Conservation (phyloP, 2,329 filamentous ascomycete species). For the Fusarium sp. region DNA sequence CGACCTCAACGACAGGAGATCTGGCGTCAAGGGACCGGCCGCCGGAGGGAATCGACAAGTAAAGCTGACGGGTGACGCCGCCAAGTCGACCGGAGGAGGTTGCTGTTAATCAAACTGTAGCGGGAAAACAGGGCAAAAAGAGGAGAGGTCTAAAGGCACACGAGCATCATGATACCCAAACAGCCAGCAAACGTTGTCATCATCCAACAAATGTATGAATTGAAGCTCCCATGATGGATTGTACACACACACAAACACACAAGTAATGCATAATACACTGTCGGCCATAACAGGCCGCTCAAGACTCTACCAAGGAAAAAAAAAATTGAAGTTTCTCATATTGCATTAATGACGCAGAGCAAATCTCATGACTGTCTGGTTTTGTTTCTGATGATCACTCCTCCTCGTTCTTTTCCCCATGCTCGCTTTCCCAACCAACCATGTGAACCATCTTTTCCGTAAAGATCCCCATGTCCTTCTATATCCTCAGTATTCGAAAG, state of each 20-base stretch:
- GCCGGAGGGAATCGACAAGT: constrained; percentile 61
- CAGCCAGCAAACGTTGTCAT: constrained; percentile 41
- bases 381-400: constrained; percentile 33
- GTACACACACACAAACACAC: constrained; percentile 35
- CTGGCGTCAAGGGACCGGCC: constrained; percentile 84
- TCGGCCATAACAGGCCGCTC: constrained; percentile 35
- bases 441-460: constrained; percentile 35
- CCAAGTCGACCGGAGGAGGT: constrained; percentile 55
- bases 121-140: constrained; percentile 24
- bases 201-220: constrained; percentile 42
- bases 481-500: constrained; percentile 35
- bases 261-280: constrained; percentile 50
- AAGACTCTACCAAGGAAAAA: constrained; percentile 31
- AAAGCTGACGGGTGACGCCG: constrained; percentile 58
- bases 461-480: constrained; percentile 34
- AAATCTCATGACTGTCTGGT: constrained; percentile 36
- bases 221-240: constrained; percentile 43
- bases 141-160: constrained; percentile 34
- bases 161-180: constrained; percentile 49
- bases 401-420: constrained; percentile 35
- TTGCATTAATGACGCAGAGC: constrained; percentile 47
- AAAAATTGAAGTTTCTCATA: constrained; percentile 40
- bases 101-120: constrained; percentile 58
- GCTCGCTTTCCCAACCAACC: constrained; percentile 39
- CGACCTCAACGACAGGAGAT: constrained; percentile 91